Base-by-base conservation (phyloP, 805 yeast genomes). In the Middelhovenomyces tepae region DNA sequence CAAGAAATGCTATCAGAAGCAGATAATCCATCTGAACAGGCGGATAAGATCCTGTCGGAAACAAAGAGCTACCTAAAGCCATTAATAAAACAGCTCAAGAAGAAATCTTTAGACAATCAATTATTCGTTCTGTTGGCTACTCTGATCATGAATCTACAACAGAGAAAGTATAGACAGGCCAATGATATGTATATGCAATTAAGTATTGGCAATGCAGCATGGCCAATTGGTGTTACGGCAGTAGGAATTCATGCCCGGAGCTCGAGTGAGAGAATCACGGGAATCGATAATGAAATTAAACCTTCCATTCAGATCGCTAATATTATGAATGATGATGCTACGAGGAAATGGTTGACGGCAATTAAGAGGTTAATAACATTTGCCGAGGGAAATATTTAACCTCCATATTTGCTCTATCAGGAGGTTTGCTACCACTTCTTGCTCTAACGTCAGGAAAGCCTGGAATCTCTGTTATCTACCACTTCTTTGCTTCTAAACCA, bases 201-300 rank as follows among this genome's bases (percentile, higher is more conserved):
- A 37, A 78, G 89, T 48, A 78, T 85, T 11, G 95, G 95, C 1
- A 82, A 83, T 45, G 84, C 80, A 2, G 87, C 91, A 4, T 85
- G 94, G 94, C 95, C 95, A 2, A 79, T 84, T 43, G 95, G 95
- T 17, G 81, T 85, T 9, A 62, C 74, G 5, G 72, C 72, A 36
- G 79, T 85, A 10, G 85, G 91, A 31, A 82, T 85, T 37, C 95
- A 84, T 51, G 77, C 75, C 7, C 60, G 94, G 39, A 70, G 76
- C 35, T 75, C 80, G 1, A 75, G 71, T 33, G 64, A 67, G 37
- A 71, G 69, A 43, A 69, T 78, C 21, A 65, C 73, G 4, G 73
- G 75, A 13, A 43, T 38, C 19, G 65, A 64, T 28, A 60, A 63
- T 18, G 41, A 35, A 7, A 19, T 29, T 11, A 35, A 31, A 17